Conservation (phyloP, 2,329 filamentous ascomycete genomes). For the Curvularia spicifera region DNA sequence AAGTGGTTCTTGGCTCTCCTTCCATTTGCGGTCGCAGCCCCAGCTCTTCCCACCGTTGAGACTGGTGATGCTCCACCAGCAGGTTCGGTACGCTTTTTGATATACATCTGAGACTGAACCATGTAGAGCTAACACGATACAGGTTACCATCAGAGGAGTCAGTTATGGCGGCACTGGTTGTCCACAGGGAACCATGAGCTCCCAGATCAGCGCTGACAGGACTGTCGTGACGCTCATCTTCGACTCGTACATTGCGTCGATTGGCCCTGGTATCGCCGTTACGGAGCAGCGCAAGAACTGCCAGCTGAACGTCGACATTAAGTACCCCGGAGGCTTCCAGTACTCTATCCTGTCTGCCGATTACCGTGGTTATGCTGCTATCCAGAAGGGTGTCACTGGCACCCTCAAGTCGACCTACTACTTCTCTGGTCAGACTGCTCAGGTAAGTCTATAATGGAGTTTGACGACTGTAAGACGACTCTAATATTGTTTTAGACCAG, state of each 20-base stretch:
- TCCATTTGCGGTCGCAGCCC: conserved; percentile 42
- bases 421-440: conserved; percentile 56
- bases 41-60: conserved; percentile 26
- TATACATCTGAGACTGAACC: background rate
- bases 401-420: conserved; percentile 62
- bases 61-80: conserved; percentile 40
- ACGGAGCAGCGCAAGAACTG: conserved; percentile 60
- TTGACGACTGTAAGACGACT: background rate
- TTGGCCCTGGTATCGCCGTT: conserved; percentile 53
- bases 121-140: conserved; percentile 22
- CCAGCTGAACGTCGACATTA: conserved; percentile 60
- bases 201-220: conserved; percentile 53
- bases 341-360: conserved; percentile 60
- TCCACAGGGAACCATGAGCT: conserved; percentile 53
- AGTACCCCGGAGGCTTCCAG: conserved; percentile 61
- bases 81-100: conserved; percentile 32
- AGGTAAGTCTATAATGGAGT: conserved; percentile 39
- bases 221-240: conserved; percentile 61
- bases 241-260: conserved; percentile 58
- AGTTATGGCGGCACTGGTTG: conserved; percentile 58
- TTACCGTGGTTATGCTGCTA: conserved; percentile 59
- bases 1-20: conserved; percentile 48
- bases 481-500: conserved; percentile 36
- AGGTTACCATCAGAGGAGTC: conserved; percentile 53
- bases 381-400: conserved; percentile 56